These are phyloP conservation scores for Aethionema arabicum DNA, from an alignment of 345 rosid species.

Conservation along the genomic window DNA sequence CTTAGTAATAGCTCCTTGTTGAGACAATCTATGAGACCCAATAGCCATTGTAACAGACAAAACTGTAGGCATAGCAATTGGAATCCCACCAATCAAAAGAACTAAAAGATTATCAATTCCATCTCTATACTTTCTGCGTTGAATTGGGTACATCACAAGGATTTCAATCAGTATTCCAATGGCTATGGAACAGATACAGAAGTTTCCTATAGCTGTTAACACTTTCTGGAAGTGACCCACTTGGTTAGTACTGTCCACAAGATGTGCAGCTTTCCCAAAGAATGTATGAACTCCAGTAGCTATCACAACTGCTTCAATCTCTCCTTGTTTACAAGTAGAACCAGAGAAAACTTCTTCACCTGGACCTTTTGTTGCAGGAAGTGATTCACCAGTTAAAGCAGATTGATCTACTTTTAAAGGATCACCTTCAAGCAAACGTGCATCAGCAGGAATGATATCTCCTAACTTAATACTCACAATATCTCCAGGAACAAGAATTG, in stretches of 20 bases:
- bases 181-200: slow-evolving; percentile 77
- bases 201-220: slow-evolving; percentile 80
- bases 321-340: slow-evolving; percentile 89
- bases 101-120: slow-evolving; percentile 85
- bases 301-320: slow-evolving; percentile 80
- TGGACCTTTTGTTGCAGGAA: slow-evolving; percentile 73
- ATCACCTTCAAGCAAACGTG: slow-evolving; percentile 89
- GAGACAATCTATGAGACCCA: slow-evolving; percentile 72
- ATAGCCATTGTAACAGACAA: slow-evolving; percentile 84
- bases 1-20: slow-evolving; percentile 89
- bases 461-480: slow-evolving; percentile 79
- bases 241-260: slow-evolving; percentile 82
- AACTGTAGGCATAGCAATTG: slow-evolving; percentile 84
- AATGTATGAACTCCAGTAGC: slow-evolving; percentile 89
- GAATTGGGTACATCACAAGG: slow-evolving; percentile 83
- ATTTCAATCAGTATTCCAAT: slow-evolving; percentile 65
- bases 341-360: slow-evolving; percentile 76
- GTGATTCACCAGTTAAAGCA: slow-evolving; percentile 89
- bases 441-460: slow-evolving; percentile 89
- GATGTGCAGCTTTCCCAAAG: slow-evolving; percentile 92
- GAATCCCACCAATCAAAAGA: slow-evolving; percentile 88
- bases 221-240: slow-evolving; percentile 88
- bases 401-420: slow-evolving; percentile 82
- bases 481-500: slow-evolving; percentile 84
- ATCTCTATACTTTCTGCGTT: slow-evolving; percentile 57